Percentiles rank a stretch among this genome's conserved stretches.
Evolutionary conservation across 2,329 filamentous ascomycete genomes (phyloP).

Genomic region (Eurotiales sp.): DNA sequence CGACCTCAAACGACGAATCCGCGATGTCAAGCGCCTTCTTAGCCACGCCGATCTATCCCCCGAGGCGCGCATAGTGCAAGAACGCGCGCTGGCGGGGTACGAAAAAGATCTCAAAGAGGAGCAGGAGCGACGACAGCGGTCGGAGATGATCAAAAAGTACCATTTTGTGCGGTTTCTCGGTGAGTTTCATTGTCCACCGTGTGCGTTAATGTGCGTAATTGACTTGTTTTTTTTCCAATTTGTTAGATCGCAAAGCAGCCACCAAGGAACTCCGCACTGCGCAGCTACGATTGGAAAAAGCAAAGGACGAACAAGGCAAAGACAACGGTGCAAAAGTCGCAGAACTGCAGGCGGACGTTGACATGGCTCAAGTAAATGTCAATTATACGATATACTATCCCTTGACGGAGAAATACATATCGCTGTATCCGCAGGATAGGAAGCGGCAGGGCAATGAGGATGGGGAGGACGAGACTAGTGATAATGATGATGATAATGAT

Average conservation of each 20-base stretch:
- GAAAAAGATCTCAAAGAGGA: slow-evolving; percentile 53
- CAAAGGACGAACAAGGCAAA: slow-evolving; percentile 26
- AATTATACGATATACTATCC: slow-evolving; percentile 63
- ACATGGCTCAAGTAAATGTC: slow-evolving; percentile 54
- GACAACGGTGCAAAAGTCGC: slow-evolving; percentile 20
- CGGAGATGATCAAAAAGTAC: slow-evolving; percentile 58
- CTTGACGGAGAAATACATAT: slow-evolving; percentile 56
- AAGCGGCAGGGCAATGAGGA: slow-evolving; percentile 16
- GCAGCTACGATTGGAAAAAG: slow-evolving; percentile 34
- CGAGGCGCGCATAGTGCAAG: slow-evolving; percentile 55
- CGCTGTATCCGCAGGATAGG: slow-evolving; percentile 47
- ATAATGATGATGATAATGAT: slow-evolving; percentile 1
- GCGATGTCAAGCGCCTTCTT: slow-evolving; percentile 53
- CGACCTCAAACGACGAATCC: slow-evolving; percentile 54
- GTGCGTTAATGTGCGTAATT: slow-evolving; percentile 11
- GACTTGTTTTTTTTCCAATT: not conserved
- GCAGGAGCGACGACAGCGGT: slow-evolving; percentile 47
- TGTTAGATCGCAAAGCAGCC: slow-evolving; percentile 40
- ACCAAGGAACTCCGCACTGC: slow-evolving; percentile 35
- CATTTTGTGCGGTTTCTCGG: slow-evolving; percentile 65
- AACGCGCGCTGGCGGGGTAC: slow-evolving; percentile 56
- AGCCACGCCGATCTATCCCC: slow-evolving; percentile 49
- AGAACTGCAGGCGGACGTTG: slow-evolving; percentile 36
- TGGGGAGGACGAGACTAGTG: too few species aligned
- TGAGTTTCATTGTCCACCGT: slow-evolving; percentile 18